phyloP scores from a whole-genome alignment of 495 filamentous ascomycete genomes.

The Stereocaulon alpinum region DNA sequence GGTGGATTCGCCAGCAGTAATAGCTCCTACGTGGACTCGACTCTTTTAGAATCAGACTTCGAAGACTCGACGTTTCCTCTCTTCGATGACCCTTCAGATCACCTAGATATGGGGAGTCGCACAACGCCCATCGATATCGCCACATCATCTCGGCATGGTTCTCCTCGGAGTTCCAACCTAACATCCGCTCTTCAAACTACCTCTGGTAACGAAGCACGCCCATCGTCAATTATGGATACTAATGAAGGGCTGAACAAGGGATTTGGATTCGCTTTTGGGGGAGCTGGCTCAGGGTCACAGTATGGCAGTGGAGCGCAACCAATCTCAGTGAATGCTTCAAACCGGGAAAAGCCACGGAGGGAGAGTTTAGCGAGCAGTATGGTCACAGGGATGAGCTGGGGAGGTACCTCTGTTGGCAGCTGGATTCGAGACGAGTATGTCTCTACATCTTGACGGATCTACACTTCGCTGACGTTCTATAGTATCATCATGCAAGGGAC shows the following conservation, averaged over 20 bases:
- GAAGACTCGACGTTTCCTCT: slow-evolving; percentile 36
- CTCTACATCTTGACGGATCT: slow-evolving; percentile 4
- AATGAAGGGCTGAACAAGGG: slow-evolving; percentile 13
- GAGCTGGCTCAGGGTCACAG: slow-evolving; percentile 33
- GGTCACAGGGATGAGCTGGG: slow-evolving; percentile 94
- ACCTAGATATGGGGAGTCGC: slow-evolving; percentile 38
- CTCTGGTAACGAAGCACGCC: slow-evolving; percentile 28
- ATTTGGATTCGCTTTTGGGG: slow-evolving; percentile 17
- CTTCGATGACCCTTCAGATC: slow-evolving; percentile 31
- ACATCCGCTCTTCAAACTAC: slow-evolving; percentile 50
- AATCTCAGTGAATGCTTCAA: slow-evolving; percentile 70
- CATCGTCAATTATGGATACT: slow-evolving; percentile 22
- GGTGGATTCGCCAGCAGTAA: slow-evolving; percentile 23
- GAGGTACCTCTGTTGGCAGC: slow-evolving; percentile 88
- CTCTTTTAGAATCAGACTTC: slow-evolving; percentile 30
- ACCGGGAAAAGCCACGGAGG: slow-evolving; percentile 62
- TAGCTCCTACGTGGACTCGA: slow-evolving; percentile 28
- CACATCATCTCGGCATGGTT: slow-evolving; percentile 47
- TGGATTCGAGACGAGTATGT: slow-evolving; percentile 98
- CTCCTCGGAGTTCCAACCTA: slow-evolving; percentile 52
- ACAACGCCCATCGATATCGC: slow-evolving; percentile 57
- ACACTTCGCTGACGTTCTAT: slow-evolving; percentile 24
- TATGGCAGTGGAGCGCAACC: slow-evolving; percentile 71
- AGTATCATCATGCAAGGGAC: slow-evolving; percentile 97
- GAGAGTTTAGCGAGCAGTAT: slow-evolving; percentile 83